These are phyloP conservation scores for Epichloe hybrida DNA, from an alignment of 2,329 filamentous ascomycete species.

Conservation along the genomic window DNA sequence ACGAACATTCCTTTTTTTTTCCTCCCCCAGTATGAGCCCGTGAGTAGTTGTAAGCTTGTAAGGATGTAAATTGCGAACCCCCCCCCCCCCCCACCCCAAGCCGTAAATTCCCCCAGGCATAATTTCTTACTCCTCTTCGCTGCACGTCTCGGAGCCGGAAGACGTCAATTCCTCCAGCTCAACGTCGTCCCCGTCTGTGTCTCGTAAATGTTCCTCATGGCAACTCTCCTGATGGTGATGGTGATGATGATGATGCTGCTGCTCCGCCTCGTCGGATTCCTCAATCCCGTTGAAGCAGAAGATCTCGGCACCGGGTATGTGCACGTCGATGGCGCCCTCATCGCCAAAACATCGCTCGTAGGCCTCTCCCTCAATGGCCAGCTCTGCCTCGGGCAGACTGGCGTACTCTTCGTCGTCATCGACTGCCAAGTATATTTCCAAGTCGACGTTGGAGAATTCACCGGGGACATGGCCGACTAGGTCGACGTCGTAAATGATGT, in stretches of 20 bases:
- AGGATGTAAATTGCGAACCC: no score
- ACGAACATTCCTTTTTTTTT: neutral
- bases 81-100: no score
- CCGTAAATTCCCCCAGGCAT: neutral
- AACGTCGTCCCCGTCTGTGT: neutral
- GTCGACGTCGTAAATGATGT: slow-evolving; percentile 17
- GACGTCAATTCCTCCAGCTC: neutral
- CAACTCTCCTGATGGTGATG: neutral
- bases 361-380: slow-evolving; percentile 16
- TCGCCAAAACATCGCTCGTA: slow-evolving; percentile 14
- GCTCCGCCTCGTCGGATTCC: neutral
- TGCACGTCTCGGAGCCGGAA: neutral
- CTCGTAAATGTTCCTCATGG: neutral
- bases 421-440: slow-evolving; percentile 17
- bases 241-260: neutral
- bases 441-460: slow-evolving; percentile 9
- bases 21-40: no score
- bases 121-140: slow-evolving; percentile 1
- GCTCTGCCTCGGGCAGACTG: slow-evolving; percentile 16
- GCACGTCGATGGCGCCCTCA: slow-evolving; percentile 14
- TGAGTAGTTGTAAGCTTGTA: no score
- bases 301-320: slow-evolving; percentile 11
- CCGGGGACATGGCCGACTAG: slow-evolving; percentile 7
- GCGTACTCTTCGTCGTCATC: slow-evolving; percentile 13
- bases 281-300: slow-evolving; percentile 4